These are phyloP conservation scores for Colletotrichum eleusines DNA, from an alignment of 2,329 filamentous ascomycete species.

Conservation along the genomic window DNA sequence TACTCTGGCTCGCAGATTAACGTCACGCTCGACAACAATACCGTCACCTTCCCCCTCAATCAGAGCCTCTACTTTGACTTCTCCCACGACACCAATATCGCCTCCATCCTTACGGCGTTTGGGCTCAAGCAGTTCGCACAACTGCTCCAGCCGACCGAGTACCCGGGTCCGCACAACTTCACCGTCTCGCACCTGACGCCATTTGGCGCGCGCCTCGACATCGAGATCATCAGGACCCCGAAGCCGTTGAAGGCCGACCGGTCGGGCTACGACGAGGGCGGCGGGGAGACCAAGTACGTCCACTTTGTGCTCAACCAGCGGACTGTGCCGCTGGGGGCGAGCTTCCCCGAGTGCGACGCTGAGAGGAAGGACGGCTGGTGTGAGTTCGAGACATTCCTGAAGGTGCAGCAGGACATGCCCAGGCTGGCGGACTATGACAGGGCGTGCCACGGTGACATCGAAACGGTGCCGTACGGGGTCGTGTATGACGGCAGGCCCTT, in stretches of 20 bases:
- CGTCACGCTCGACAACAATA: slow-evolving; percentile 76
- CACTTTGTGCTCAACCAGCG: slow-evolving; percentile 82
- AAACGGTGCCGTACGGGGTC: slow-evolving; percentile 52
- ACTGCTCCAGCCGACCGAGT: slow-evolving; percentile 65
- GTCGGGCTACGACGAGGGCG: slow-evolving; percentile 62
- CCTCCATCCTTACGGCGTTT: slow-evolving; percentile 77
- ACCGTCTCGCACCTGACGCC: slow-evolving; percentile 77
- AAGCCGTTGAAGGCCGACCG: slow-evolving; percentile 70
- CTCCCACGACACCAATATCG: slow-evolving; percentile 81
- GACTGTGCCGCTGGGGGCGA: slow-evolving; percentile 76
- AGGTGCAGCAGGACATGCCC: slow-evolving; percentile 70
- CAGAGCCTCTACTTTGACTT: slow-evolving; percentile 84
- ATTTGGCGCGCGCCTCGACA: slow-evolving; percentile 79
- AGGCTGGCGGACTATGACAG: slow-evolving; percentile 71
- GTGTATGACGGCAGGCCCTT: slow-evolving; percentile 54
- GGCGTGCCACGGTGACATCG: slow-evolving; percentile 72
- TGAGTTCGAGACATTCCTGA: slow-evolving; percentile 75
- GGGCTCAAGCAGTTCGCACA: slow-evolving; percentile 77
- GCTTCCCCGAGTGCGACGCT: slow-evolving; percentile 72
- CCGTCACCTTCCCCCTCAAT: slow-evolving; percentile 77
- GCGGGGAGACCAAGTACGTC: slow-evolving; percentile 73
- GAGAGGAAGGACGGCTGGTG: slow-evolving; percentile 81
- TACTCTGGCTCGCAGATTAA: slow-evolving; percentile 74
- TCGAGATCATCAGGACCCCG: slow-evolving; percentile 78
- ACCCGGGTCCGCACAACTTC: slow-evolving; percentile 71